Evolutionary conservation across 1,139 yeast species (phyloP).

Genomic region (Entelexis sorbosivorans): DNA sequence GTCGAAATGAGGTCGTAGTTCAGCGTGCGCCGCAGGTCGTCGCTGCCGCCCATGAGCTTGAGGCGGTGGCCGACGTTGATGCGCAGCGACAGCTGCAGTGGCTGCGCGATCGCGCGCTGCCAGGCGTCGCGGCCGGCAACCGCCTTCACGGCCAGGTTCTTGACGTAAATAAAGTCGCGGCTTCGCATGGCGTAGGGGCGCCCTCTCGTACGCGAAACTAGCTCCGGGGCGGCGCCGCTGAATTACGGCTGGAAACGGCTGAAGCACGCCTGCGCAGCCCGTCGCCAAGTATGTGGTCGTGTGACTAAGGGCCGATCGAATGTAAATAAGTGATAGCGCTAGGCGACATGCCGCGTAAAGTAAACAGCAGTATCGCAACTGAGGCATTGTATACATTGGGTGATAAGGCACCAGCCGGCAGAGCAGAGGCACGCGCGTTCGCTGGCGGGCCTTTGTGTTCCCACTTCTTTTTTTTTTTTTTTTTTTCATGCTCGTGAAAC

Average conservation of each 20-base stretch:
- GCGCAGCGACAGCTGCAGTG: constrained; percentile 48
- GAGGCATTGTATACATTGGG: no score
- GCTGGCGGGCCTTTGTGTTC: no score
- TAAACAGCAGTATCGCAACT: no score
- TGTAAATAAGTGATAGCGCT: no score
- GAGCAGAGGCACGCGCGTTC: no score
- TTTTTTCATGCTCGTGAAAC: no score
- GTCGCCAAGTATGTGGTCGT: neutral
- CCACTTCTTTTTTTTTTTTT: no score
- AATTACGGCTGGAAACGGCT: no score
- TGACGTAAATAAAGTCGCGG: constrained; percentile 46
- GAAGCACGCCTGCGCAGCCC: neutral
- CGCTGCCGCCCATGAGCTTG: constrained; percentile 53
- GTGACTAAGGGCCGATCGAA: neutral
- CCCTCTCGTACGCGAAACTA: no score
- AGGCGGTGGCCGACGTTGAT: constrained; percentile 54
- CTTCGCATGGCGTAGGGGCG: neutral
- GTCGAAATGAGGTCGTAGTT: constrained; percentile 79
- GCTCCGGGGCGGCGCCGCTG: no score
- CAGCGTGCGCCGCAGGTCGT: constrained; percentile 67
- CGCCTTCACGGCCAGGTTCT: constrained; percentile 50
- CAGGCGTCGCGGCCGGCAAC: constrained; percentile 68
- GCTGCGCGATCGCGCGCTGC: constrained; percentile 61
- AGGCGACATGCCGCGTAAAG: no score
- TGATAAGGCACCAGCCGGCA: no score